Evolutionary conservation across 1,284 basidiomycete species (phyloP).

Genomic region (Ceratobasidium sp.): DNA sequence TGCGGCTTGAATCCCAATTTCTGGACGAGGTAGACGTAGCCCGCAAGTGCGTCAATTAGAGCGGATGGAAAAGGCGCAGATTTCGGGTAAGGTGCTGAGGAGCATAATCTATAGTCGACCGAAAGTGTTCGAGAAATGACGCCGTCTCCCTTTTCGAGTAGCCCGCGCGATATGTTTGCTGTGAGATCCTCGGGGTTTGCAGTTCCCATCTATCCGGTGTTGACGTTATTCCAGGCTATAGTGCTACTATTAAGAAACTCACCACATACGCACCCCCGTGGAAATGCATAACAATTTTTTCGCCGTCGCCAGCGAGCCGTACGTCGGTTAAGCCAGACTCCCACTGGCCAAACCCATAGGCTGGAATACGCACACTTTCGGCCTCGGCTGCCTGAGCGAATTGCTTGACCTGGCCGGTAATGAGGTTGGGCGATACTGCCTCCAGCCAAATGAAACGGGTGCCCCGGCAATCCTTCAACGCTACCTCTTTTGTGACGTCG

Average conservation of each 20-base stretch:
- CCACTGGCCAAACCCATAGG: constrained; percentile 58
- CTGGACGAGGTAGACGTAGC: constrained; percentile 65
- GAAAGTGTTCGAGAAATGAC: constrained; percentile 53
- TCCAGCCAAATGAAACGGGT: constrained; percentile 58
- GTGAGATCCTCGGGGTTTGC: constrained; percentile 42
- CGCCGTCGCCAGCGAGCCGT: constrained; percentile 15
- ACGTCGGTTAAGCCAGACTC: background rate
- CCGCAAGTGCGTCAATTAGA: constrained; percentile 66
- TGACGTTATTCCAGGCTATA: background rate
- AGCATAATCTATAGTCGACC: constrained; percentile 61
- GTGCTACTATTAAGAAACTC: background rate
- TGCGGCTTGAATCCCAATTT: constrained; percentile 56
- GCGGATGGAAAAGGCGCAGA: constrained; percentile 65
- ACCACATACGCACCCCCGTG: constrained; percentile 42
- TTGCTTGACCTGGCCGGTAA: constrained; percentile 58
- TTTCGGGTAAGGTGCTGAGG: constrained; percentile 49
- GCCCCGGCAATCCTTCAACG: background rate
- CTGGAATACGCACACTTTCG: constrained; percentile 58
- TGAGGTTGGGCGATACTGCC: constrained; percentile 55
- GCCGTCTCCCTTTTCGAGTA: background rate
- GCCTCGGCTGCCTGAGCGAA: constrained; percentile 57
- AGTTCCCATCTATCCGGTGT: constrained; percentile 27
- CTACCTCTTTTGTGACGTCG: constrained; percentile 11
- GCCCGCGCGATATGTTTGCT: constrained; percentile 36
- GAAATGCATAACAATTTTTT: constrained; percentile 39